phyloP scores from a whole-genome alignment of 306 rosid genomes.

The Mimosa pudica region DNA sequence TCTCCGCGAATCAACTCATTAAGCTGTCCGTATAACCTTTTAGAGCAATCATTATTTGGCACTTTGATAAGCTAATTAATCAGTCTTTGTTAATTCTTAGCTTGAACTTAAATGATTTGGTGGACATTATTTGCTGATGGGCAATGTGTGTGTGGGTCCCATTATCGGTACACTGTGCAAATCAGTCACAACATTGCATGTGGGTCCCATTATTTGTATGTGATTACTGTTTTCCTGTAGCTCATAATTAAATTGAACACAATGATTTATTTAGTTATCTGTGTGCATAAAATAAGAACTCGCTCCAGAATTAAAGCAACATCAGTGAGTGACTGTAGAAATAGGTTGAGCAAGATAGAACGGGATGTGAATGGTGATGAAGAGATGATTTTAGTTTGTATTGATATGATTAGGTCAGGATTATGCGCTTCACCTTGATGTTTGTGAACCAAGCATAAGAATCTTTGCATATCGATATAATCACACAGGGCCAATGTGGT shows the following conservation, averaged over 20 bases:
- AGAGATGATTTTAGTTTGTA: neutral
- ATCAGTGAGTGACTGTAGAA: neutral
- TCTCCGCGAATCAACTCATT: neutral
- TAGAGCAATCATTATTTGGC: neutral
- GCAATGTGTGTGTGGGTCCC: neutral
- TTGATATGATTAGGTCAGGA: neutral
- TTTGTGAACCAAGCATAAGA: neutral
- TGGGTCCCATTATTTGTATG: neutral
- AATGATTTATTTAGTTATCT: neutral
- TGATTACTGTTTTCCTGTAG: neutral
- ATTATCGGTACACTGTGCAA: neutral
- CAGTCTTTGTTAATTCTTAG: neutral
- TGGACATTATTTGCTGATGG: neutral
- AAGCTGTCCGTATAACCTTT: neutral
- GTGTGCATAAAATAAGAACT: neutral
- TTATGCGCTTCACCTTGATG: neutral
- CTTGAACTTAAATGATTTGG: neutral
- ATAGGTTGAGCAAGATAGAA: neutral
- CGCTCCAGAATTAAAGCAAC: neutral
- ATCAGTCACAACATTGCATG: no score
- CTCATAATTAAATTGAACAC: neutral
- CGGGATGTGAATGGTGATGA: neutral
- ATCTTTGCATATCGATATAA: neutral
- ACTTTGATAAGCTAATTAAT: neutral
- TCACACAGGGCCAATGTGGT: neutral